These are phyloP conservation scores for Solanum chiquidenum DNA, from an alignment of 257 asterid genomes.

Conservation along the genomic window DNA sequence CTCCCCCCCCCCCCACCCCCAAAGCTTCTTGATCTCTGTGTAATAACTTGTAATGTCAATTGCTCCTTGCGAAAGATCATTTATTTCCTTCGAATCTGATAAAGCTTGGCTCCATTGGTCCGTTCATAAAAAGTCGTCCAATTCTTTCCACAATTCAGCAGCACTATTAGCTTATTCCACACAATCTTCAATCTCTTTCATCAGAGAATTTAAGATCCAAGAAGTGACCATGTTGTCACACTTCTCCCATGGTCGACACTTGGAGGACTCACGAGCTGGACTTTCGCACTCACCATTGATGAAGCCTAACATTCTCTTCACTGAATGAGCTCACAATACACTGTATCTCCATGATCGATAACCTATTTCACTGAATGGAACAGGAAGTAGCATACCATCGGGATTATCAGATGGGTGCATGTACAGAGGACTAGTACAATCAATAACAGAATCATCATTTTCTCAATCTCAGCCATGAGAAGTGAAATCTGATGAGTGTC, in stretches of 20 bases:
- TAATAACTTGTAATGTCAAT: background rate
- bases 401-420: background rate
- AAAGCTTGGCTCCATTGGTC: background rate
- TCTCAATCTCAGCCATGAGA: background rate
- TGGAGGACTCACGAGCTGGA: background rate
- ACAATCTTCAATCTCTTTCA: background rate
- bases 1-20: background rate
- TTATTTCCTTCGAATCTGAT: background rate
- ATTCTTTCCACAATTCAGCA: background rate
- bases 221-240: background rate
- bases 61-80: background rate
- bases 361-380: background rate
- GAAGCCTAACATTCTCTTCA: background rate
- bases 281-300: background rate
- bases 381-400: background rate
- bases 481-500: background rate
- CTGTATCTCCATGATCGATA: background rate
- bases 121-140: background rate
- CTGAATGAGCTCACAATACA: background rate
- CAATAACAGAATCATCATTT: background rate
- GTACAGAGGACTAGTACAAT: background rate
- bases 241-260: background rate
- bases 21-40: background rate
- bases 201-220: background rate
- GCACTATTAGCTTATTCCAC: background rate